These are phyloP conservation scores for Aechmea fasciata DNA, from an alignment of 176 grass and related monocot species.

Conservation along the genomic window DNA sequence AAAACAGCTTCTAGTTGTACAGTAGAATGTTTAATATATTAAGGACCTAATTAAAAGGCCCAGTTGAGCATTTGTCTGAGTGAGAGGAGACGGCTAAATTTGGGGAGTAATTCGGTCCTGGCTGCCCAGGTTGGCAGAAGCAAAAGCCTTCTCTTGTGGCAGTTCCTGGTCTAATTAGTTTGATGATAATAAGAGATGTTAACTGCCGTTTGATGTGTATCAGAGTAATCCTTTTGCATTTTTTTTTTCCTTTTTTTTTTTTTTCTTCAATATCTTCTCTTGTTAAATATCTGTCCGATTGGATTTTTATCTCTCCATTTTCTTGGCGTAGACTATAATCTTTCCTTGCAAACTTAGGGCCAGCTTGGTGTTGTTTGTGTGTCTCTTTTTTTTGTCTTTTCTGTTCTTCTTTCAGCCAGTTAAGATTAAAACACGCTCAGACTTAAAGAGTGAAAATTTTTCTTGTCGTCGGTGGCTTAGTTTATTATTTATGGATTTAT, in stretches of 20 bases:
- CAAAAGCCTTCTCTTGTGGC: conserved; percentile 98
- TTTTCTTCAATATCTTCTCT: too few species aligned
- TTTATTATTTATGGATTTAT: too few species aligned
- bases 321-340: too few species aligned
- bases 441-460: too few species aligned
- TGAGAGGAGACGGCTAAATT: conserved; percentile 15
- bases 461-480: too few species aligned
- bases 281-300: too few species aligned
- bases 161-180: conserved; percentile 54
- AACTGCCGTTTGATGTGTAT: conserved; percentile 1
- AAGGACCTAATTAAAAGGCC: conserved; percentile 24
- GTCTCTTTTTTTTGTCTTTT: too few species aligned
- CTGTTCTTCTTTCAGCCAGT: not conserved
- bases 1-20: conserved; percentile 66
- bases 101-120: conserved; percentile 33
- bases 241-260: too few species aligned
- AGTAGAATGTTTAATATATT: conserved; percentile 36
- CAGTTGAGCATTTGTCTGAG: conserved; percentile 28
- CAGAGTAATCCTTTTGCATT: not conserved
- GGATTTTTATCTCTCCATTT: too few species aligned
- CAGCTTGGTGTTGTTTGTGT: too few species aligned
- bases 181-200: conserved; percentile 31
- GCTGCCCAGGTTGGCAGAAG: conserved; percentile 92
- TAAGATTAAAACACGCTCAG: too few species aligned
- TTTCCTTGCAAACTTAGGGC: too few species aligned